These are phyloP conservation scores for Phialocephala sp. DNA, from an alignment of 2,329 filamentous ascomycete species.

Conservation along the genomic window DNA sequence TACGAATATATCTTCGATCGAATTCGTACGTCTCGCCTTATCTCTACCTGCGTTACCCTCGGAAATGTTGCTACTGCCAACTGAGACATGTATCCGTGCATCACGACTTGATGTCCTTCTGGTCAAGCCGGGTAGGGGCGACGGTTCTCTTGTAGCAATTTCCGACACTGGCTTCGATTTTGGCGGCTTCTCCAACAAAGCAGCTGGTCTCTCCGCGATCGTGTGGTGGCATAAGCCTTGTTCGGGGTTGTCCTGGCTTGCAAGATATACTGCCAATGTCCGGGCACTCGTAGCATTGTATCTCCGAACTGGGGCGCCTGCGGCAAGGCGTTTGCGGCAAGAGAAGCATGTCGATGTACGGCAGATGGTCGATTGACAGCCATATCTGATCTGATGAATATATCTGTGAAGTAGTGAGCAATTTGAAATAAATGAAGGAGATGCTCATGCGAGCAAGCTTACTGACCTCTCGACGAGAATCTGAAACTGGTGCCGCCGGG, in stretches of 20 bases:
- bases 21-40: neutral
- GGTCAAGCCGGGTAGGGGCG: neutral
- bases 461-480: slow-evolving; percentile 69
- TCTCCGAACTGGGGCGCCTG: slow-evolving; percentile 72
- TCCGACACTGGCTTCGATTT: slow-evolving; percentile 14
- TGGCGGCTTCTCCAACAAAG: slow-evolving; percentile 11
- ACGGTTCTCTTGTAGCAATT: slow-evolving; percentile 5
- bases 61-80: neutral
- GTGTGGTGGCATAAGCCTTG: slow-evolving; percentile 64
- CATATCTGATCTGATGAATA: slow-evolving; percentile 80
- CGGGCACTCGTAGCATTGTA: slow-evolving; percentile 84
- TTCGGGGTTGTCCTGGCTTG: slow-evolving; percentile 79
- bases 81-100: neutral
- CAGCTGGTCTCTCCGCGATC: slow-evolving; percentile 23
- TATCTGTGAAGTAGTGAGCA: slow-evolving; percentile 59
- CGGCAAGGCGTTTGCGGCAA: slow-evolving; percentile 70
- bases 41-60: neutral
- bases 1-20: neutral
- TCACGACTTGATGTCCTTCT: slow-evolving; percentile 1
- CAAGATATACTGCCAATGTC: slow-evolving; percentile 79
- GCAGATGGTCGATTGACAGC: slow-evolving; percentile 74
- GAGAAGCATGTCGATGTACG: slow-evolving; percentile 81
- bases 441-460: slow-evolving; percentile 16
- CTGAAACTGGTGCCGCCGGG: slow-evolving; percentile 68
- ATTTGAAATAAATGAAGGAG: slow-evolving; percentile 15